These are phyloP conservation scores for Trichoderma koningii DNA, from an alignment of 2,329 filamentous ascomycete genomes.

Conservation along the genomic window DNA sequence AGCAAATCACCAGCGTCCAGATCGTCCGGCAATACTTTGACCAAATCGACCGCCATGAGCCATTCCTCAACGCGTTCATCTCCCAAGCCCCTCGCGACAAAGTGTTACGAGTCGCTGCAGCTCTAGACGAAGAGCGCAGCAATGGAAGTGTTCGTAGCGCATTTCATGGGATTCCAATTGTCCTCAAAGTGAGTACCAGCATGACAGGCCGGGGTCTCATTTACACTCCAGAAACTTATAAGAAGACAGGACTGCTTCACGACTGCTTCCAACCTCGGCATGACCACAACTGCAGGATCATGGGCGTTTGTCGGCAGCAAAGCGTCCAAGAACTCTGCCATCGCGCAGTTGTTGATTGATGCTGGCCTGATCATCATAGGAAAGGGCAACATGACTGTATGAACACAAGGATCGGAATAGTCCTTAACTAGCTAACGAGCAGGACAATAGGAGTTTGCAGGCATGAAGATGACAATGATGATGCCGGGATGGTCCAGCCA, in stretches of 20 bases:
- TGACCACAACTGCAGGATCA: slow-evolving; percentile 32
- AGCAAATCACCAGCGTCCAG: slow-evolving; percentile 13
- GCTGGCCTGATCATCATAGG: slow-evolving; percentile 33
- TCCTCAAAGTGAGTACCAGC: slow-evolving; percentile 31
- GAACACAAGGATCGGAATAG: background rate
- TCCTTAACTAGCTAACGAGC: background rate
- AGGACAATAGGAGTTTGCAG: slow-evolving; percentile 28
- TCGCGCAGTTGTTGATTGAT: slow-evolving; percentile 27
- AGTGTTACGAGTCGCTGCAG: slow-evolving; percentile 25
- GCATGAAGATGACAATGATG: slow-evolving; percentile 31
- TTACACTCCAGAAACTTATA: background rate
- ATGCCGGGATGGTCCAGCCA: slow-evolving; percentile 26
- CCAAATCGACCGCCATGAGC: slow-evolving; percentile 29
- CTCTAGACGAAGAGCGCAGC: slow-evolving; percentile 32
- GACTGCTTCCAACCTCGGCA: slow-evolving; percentile 29
- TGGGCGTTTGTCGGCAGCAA: slow-evolving; percentile 28
- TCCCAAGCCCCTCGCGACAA: slow-evolving; percentile 27
- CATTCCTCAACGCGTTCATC: slow-evolving; percentile 29
- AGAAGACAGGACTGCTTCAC: slow-evolving; percentile 29
- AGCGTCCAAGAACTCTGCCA: slow-evolving; percentile 26
- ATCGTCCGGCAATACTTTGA: slow-evolving; percentile 21
- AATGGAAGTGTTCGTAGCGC: slow-evolving; percentile 30
- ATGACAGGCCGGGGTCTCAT: no score
- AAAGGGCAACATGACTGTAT: slow-evolving; percentile 32
- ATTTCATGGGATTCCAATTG: slow-evolving; percentile 34